Base-by-base conservation (phyloP, 805 yeast genomes). In the Suhomyces prunicola region DNA sequence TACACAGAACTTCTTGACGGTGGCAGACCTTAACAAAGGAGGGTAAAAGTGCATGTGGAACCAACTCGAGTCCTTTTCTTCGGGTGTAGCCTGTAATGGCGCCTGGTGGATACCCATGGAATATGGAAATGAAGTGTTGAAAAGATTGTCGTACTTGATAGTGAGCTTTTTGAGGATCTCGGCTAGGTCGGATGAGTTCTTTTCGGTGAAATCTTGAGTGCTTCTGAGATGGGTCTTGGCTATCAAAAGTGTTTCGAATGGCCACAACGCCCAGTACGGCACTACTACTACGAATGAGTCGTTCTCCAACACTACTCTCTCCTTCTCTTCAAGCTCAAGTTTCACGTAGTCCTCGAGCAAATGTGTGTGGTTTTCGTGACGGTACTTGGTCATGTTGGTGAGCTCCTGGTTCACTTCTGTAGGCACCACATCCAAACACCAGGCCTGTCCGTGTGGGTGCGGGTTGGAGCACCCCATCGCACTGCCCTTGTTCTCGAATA, bases 201-300 rank as follows among this genome's bases (percentile, higher is more conserved):
- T 65, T 40, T 69, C 73, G 27, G 68, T 69, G 58, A 85, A 78
- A 27, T 79, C 78, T 41, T 68, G 70, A 12, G 85, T 64, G 10
- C 84, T 79, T 23, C 78, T 67, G 49, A 84, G 69, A 53, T 84
- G 85, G 12, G 71, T 66, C 61, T 82, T 82, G n/a, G 89, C 65
- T 5, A 86, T 68, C 33, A 87, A 70, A 70, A 87, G 69, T 5
- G 89, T 83, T 68, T 87, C 91, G 64, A 86, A 87, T 13, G 93
- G 93, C 92, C 92, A 87, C 35, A 83, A 76, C 5, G 91, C 92
- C 93, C 93, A 87, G 65, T 83, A 87, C 51, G 92, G 92, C 17
- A 87, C 90, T 9, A 87, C 82, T 5, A 80, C 88, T 22, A 87
- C 60, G 58, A 87, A 87, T 4, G 83, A 73, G 53, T 81, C 88